A percentile compares a stretch with the other conserved stretches of the same genome.
Evolutionary conservation across 148 eudicot genomes (phyloP).

Genomic region (Hydrangea macrophylla): DNA sequence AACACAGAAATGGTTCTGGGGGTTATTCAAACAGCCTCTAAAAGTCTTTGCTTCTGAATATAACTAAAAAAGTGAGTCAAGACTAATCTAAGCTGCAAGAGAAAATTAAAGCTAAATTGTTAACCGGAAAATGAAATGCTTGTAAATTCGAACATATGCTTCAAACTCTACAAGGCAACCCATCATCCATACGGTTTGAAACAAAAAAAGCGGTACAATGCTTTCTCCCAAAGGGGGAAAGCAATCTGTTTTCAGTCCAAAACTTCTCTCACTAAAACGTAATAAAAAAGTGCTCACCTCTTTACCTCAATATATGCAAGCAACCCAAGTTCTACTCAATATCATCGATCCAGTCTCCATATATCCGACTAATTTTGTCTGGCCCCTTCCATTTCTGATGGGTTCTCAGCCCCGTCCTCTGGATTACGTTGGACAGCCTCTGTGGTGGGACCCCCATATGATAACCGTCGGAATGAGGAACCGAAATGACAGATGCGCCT

Average conservation of each 20-base stretch:
- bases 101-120: too few species aligned
- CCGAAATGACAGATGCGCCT: conserved; percentile 18
- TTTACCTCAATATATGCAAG: neutral
- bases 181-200: neutral
- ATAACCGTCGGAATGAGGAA: conserved; percentile 35
- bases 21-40: too few species aligned
- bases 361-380: conserved; percentile 83
- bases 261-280: neutral
- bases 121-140: neutral
- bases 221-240: neutral
- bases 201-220: neutral
- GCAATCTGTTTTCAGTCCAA: neutral
- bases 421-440: conserved; percentile 44
- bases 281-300: neutral
- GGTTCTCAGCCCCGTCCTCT: conserved; percentile 51
- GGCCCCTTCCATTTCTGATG: conserved; percentile 88
- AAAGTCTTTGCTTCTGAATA: too few species aligned
- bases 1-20: too few species aligned
- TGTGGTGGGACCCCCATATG: conserved; percentile 49
- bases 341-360: conserved; percentile 96
- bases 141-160: neutral
- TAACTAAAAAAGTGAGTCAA: neutral
- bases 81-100: neutral
- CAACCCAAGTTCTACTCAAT: conserved; percentile 23
- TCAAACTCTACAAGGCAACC: neutral